A percentile compares a stretch with the other conserved stretches of the same genome.
Conservation (phyloP, 1,284 basidiomycete species). For the Pyrrhoderma noxium region DNA sequence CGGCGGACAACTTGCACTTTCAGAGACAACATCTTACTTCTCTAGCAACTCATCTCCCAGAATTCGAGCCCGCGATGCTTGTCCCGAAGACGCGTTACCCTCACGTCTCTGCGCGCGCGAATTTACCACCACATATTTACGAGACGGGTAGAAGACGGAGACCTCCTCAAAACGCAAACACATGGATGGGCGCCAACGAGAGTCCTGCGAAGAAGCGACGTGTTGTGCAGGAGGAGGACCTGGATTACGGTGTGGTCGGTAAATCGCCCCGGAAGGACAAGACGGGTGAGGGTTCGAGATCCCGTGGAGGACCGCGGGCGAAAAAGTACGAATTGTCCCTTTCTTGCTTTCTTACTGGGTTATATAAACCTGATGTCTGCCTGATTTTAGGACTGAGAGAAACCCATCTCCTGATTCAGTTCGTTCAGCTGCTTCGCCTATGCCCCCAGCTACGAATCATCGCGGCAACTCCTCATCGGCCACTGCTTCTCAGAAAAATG, state of each 20-base stretch:
- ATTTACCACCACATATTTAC: conserved; percentile 47
- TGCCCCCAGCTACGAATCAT: conserved; percentile 28
- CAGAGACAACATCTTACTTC: conserved; percentile 65
- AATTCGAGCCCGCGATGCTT: conserved; percentile 53
- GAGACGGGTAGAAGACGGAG: conserved; percentile 51
- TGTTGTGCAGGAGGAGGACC: conserved; percentile 50
- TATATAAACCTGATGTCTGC: neutral
- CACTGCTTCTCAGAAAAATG: conserved; percentile 24
- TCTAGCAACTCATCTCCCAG: conserved; percentile 60
- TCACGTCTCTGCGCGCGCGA: conserved; percentile 59
- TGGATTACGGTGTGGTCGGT: conserved; percentile 33
- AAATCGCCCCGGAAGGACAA: conserved; percentile 41
- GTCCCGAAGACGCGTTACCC: conserved; percentile 65
- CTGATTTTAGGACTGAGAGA: conserved; percentile 44
- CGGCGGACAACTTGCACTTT: conserved; percentile 80
- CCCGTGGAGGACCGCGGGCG: conserved; percentile 42
- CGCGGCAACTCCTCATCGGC: conserved; percentile 26
- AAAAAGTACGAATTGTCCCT: conserved; percentile 45
- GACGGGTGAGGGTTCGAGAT: conserved; percentile 32
- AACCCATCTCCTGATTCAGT: conserved; percentile 65
- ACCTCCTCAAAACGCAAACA: conserved; percentile 39
- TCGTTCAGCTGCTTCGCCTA: conserved; percentile 58
- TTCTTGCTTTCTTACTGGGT: neutral
- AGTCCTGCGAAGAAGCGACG: conserved; percentile 61
- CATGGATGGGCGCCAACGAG: conserved; percentile 37